These are phyloP conservation scores for Musa schizocarpa DNA, from an alignment of 176 grass and related monocot species.

Conservation along the genomic window DNA sequence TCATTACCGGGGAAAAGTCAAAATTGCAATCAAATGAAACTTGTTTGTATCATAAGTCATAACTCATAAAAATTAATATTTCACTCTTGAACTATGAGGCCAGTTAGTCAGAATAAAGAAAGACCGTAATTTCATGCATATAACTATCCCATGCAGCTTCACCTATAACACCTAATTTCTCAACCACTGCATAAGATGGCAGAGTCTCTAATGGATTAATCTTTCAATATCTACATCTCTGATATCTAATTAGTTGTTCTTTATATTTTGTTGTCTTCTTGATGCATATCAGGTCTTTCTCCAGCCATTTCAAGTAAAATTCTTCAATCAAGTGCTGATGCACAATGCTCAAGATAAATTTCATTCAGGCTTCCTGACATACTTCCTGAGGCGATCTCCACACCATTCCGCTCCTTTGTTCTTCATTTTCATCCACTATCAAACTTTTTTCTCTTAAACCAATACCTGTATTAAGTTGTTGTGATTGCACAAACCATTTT, in stretches of 20 bases:
- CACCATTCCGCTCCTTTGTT: neutral
- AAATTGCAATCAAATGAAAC: too few species aligned
- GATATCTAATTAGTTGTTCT: neutral
- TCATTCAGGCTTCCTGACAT: neutral
- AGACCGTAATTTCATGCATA: too few species aligned
- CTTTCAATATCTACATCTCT: neutral
- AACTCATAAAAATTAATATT: too few species aligned
- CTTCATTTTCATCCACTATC: neutral
- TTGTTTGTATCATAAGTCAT: too few species aligned
- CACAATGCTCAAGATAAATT: neutral
- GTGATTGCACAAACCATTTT: neutral
- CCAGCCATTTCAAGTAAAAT: neutral
- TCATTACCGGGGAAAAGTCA: too few species aligned
- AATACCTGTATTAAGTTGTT: neutral
- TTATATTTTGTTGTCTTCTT: neutral
- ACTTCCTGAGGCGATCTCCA: neutral
- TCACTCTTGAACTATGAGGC: too few species aligned
- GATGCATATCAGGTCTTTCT: neutral
- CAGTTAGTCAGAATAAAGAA: too few species aligned
- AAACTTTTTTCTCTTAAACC: neutral
- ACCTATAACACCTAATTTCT: too few species aligned
- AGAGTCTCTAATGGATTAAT: neutral
- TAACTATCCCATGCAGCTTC: too few species aligned
- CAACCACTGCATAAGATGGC: neutral
- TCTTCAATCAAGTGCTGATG: neutral